Percentiles rank a stretch among this genome's conserved stretches.
phyloP scores from a whole-genome alignment of 164 flowering plant genomes.

The Tinospora cordifolia region DNA sequence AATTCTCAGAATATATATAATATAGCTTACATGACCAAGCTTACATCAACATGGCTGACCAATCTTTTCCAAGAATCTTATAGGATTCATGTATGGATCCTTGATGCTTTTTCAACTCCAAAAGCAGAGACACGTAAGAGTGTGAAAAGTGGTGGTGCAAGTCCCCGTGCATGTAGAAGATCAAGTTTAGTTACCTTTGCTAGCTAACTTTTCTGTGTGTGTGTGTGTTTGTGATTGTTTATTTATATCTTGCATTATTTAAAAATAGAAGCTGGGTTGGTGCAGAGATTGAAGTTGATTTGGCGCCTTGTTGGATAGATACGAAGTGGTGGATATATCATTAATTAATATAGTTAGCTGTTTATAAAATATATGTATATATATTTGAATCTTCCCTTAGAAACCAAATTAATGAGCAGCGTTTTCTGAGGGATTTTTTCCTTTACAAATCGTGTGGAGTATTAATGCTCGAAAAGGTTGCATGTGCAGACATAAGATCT shows the following conservation, averaged over 20 bases:
- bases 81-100: conserved; percentile 18
- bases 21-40: too few relatives aligned
- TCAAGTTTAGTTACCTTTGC: background rate
- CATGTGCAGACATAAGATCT: conserved; percentile 42
- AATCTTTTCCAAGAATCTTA: conserved; percentile 27
- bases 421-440: conserved; percentile 24
- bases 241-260: background rate
- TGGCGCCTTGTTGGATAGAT: conserved; percentile 5
- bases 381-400: background rate
- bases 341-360: conserved; percentile 1
- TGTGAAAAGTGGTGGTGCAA: conserved; percentile 15
- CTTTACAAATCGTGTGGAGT: conserved; percentile 29
- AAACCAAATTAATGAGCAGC: conserved; percentile 11
- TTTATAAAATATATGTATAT: background rate
- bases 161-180: conserved; percentile 21
- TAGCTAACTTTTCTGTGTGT: background rate
- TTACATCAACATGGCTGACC: background rate
- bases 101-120: conserved; percentile 9
- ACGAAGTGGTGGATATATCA: conserved; percentile 12
- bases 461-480: conserved; percentile 25
- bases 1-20: too few relatives aligned
- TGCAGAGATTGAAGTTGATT: conserved; percentile 8
- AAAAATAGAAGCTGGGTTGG: background rate
- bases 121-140: conserved; percentile 8
- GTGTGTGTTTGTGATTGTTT: background rate